Percentiles rank a stretch among this genome's conserved stretches.
These are phyloP conservation scores for Gillenia trifoliata DNA, from an alignment of 306 rosid genomes.

Conservation along the genomic window DNA sequence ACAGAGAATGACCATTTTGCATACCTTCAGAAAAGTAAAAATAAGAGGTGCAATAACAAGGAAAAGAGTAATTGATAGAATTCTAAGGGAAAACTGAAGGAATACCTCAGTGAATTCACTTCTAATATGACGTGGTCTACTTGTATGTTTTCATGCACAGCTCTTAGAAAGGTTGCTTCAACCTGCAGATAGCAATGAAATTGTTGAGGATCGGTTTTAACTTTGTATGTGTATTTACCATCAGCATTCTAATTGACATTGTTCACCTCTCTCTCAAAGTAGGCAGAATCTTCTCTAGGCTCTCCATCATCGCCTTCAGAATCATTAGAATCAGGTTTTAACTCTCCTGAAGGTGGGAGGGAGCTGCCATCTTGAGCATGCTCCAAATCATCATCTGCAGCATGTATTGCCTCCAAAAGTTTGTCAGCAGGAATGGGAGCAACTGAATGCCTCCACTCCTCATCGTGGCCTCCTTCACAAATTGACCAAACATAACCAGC, in stretches of 20 bases:
- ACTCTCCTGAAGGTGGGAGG: slow-evolving; percentile 86
- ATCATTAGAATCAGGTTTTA: slow-evolving; percentile 51
- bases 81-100: background rate
- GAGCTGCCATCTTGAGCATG: slow-evolving; percentile 48
- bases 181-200: slow-evolving; percentile 50
- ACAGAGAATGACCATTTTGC: background rate
- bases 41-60: background rate
- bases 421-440: slow-evolving; percentile 89
- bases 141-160: slow-evolving; percentile 79
- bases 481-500: slow-evolving; percentile 83
- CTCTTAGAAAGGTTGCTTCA: slow-evolving; percentile 91
- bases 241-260: slow-evolving; percentile 13
- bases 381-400: slow-evolving; percentile 62
- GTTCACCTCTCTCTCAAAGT: slow-evolving; percentile 82
- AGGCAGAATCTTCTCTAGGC: slow-evolving; percentile 51
- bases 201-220: slow-evolving; percentile 11
- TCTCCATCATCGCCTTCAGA: slow-evolving; percentile 63
- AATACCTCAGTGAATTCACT: slow-evolving; percentile 80
- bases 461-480: slow-evolving; percentile 82
- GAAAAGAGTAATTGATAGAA: background rate
- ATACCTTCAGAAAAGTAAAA: background rate
- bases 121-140: slow-evolving; percentile 70
- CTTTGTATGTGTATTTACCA: background rate
- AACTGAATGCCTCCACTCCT: slow-evolving; percentile 98
- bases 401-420: slow-evolving; percentile 53